Evolutionary conservation across 192 early-diverging fungal species (phyloP).

Genomic region (Entomortierella lignicola): DNA sequence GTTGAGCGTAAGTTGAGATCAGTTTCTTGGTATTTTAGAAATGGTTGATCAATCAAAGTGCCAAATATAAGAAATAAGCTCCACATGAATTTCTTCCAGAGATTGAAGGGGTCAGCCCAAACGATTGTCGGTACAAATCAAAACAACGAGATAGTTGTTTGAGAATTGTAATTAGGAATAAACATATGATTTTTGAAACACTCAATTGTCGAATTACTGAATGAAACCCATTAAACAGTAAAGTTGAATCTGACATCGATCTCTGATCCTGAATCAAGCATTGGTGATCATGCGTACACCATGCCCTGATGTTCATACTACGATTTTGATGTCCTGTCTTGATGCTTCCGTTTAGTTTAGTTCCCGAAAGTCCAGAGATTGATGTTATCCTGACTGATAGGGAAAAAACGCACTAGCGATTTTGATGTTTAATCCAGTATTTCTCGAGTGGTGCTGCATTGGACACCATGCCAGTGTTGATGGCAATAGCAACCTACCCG

Average conservation of each 20-base stretch:
- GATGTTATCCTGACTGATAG: background rate
- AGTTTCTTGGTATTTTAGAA: background rate
- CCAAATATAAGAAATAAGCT: background rate
- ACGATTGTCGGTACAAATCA: background rate
- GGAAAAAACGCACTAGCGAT: too few species aligned
- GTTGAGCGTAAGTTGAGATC: too few species aligned
- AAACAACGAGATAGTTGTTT: background rate
- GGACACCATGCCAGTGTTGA: background rate
- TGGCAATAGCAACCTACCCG: slow-evolving; percentile 31
- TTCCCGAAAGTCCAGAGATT: background rate
- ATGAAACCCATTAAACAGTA: too few species aligned
- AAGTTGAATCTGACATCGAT: too few species aligned
- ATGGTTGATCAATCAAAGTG: background rate
- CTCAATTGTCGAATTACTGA: too few species aligned
- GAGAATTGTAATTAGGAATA: too few species aligned
- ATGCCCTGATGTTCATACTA: too few species aligned
- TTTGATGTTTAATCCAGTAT: background rate
- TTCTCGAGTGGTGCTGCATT: background rate
- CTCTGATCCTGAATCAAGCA: too few species aligned
- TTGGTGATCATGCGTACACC: too few species aligned
- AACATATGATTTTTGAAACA: too few species aligned
- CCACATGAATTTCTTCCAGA: background rate
- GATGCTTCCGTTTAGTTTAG: background rate
- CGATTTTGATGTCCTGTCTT: too few species aligned
- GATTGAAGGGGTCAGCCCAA: too few species aligned